Evolutionary conservation across 78 protist genomes (phyloP), one percentile per base, ranked within the genome.

Genomic region (Diacronema lutheri): DNA sequence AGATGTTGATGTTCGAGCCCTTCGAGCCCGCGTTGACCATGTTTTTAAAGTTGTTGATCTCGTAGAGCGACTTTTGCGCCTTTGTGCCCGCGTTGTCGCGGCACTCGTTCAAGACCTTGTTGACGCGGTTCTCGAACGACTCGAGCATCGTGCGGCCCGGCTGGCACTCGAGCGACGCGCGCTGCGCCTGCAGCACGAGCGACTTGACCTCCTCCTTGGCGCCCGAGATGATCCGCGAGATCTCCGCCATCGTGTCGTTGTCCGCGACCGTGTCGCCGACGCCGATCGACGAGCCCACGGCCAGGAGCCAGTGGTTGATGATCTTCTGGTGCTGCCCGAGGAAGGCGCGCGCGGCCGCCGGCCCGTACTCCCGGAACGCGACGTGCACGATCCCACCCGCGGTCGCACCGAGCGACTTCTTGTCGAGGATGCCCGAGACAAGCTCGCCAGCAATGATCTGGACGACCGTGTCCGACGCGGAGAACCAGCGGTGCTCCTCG

Each of bases 21-120:
- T 99, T 99, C 76, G 98, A 94, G 12, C 99, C 99, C 0, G 99
- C 94, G 33, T 26, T 79, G 33, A 92, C 98, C 99, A 98, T 99
- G 44, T 46, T 58, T 78, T 96, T 95, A 85, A 97, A 40, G 89
- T 90, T 91, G 96, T 98, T 99, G 38, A 60, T 0, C 41, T 73
- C 50, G 12, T 38, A n/a, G 40, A 80, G 60, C 41, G 64, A 62
- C 13, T 60, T 55, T 14, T n/a, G 41, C 58, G 88, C 90, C 46
- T 0, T 0, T 44, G 80, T 65, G 21, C 96, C 99, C 7, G 99
- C 97, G 6, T 73, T 77, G 62, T 96, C 96, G 38, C 95, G 87
- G 11, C 98, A 97, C 44, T 93, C 83, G 94, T 98, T 98, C 58
- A 99, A 94, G 38, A 55, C 85, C 20, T 41, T 65, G 93, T 98